phyloP scores from a whole-genome alignment of 179 eudicot genomes.

The Nepenthes alata region DNA sequence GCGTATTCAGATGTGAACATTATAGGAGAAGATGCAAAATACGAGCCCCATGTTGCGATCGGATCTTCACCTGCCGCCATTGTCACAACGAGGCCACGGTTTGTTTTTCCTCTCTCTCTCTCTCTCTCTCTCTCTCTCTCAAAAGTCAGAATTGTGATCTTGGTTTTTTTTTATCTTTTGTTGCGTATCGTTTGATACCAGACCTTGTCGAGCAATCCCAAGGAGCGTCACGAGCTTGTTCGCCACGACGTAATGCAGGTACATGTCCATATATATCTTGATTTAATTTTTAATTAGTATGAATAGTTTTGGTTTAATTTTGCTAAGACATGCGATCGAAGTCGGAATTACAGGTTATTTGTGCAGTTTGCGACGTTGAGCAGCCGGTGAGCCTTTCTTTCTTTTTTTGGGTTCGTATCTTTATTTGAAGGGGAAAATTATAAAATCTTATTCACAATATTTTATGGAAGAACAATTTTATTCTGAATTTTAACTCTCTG shows the following conservation, averaged over 20 bases:
- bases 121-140: background rate
- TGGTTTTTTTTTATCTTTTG: background rate
- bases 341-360: no score
- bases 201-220: slow-evolving; percentile 44
- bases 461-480: no score
- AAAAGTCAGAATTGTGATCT: background rate
- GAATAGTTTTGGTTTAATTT: no score
- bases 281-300: no score
- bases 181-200: slow-evolving; percentile 10
- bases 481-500: no score
- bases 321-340: no score
- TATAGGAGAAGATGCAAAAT: slow-evolving; percentile 62
- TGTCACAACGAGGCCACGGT: slow-evolving; percentile 69
- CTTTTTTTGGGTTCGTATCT: no score
- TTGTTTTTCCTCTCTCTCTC: background rate
- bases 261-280: slow-evolving; percentile 1
- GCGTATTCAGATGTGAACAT: slow-evolving; percentile 44
- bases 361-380: no score
- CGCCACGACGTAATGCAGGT: slow-evolving; percentile 61
- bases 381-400: no score
- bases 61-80: slow-evolving; percentile 67
- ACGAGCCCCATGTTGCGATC: slow-evolving; percentile 64
- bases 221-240: slow-evolving; percentile 65
- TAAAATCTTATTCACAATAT: no score
- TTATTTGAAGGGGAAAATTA: no score